Evolutionary conservation across 2,329 filamentous ascomycete genomes (phyloP).

Genomic region (Aureobasidium uvarum): DNA sequence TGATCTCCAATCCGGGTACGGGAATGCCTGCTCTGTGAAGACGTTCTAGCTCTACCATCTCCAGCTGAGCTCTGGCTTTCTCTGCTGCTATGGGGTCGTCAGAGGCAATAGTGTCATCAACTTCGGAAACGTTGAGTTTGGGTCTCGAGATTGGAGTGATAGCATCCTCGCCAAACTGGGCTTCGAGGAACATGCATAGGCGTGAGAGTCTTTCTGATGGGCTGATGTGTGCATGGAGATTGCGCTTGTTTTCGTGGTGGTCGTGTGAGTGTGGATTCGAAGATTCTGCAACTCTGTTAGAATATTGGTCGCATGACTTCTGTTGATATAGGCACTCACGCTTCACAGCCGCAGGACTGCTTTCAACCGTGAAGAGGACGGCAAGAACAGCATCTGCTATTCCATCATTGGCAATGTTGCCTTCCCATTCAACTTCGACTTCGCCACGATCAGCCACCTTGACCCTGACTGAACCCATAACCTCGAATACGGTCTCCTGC

Average conservation of each 20-base stretch:
- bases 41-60: slow-evolving; percentile 64
- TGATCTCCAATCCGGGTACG: slow-evolving; percentile 83
- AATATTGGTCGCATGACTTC: neutral
- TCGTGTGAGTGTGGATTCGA: slow-evolving; percentile 51
- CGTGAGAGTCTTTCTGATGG: slow-evolving; percentile 76
- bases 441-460: slow-evolving; percentile 60
- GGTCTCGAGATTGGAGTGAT: slow-evolving; percentile 72
- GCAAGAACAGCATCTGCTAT: slow-evolving; percentile 98
- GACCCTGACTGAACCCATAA: slow-evolving; percentile 90
- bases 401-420: slow-evolving; percentile 94
- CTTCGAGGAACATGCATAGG: slow-evolving; percentile 93
- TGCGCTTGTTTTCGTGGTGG: slow-evolving; percentile 51
- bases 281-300: slow-evolving; percentile 35
- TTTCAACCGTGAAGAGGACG: slow-evolving; percentile 87
- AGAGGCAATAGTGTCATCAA: slow-evolving; percentile 39
- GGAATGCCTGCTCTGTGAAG: slow-evolving; percentile 83
- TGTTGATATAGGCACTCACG: slow-evolving; percentile 53
- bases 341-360: slow-evolving; percentile 90
- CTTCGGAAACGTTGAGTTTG: slow-evolving; percentile 47
- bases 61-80: slow-evolving; percentile 53
- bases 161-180: slow-evolving; percentile 85
- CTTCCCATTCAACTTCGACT: slow-evolving; percentile 93
- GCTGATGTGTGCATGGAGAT: slow-evolving; percentile 70
- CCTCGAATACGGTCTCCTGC: slow-evolving; percentile 55
- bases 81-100: slow-evolving; percentile 50